A percentile compares a stretch with the other conserved stretches of the same genome.
Conservation (phyloP, 2,329 filamentous ascomycete species). For the Paradendryphiella salina region DNA sequence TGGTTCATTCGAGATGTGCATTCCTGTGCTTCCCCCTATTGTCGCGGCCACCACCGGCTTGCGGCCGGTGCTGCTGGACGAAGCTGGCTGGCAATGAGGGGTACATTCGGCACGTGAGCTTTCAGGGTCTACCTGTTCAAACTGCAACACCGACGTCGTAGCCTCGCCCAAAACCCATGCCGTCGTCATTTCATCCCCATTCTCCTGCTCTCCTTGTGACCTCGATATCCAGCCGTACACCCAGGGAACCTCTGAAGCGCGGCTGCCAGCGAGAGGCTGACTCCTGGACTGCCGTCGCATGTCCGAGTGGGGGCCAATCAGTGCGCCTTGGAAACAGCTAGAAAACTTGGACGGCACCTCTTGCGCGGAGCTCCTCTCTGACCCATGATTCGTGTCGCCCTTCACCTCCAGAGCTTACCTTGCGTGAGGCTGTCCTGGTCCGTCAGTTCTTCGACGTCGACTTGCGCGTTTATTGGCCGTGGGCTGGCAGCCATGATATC, state of each 20-base stretch:
- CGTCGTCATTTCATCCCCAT: background rate
- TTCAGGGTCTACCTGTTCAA: constrained; percentile 5
- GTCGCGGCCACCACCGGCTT: background rate
- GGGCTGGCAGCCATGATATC: background rate
- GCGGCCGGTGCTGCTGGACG: background rate
- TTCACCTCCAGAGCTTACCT: background rate
- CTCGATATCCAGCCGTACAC: constrained; percentile 23
- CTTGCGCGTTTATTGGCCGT: background rate
- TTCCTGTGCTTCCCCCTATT: background rate
- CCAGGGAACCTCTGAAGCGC: constrained; percentile 30
- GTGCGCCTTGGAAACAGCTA: constrained; percentile 36
- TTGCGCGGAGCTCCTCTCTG: constrained; percentile 16
- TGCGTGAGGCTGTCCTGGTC: too few species aligned
- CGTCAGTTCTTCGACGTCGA: too few species aligned
- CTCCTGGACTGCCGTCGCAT: constrained; percentile 12
- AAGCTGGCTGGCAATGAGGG: constrained; percentile 17
- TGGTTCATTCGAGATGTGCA: background rate
- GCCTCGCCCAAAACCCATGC: constrained; percentile 10
- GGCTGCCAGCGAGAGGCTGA: constrained; percentile 24
- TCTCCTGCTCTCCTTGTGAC: constrained; percentile 6
- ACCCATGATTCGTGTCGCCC: constrained; percentile 32
- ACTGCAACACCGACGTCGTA: background rate
- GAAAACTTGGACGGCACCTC: constrained; percentile 33
- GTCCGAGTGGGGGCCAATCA: constrained; percentile 35
- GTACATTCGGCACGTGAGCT: constrained; percentile 22